Evolutionary conservation across 2,329 filamentous ascomycete species (phyloP).

Genomic region (Aureobasidium mangrovei): DNA sequence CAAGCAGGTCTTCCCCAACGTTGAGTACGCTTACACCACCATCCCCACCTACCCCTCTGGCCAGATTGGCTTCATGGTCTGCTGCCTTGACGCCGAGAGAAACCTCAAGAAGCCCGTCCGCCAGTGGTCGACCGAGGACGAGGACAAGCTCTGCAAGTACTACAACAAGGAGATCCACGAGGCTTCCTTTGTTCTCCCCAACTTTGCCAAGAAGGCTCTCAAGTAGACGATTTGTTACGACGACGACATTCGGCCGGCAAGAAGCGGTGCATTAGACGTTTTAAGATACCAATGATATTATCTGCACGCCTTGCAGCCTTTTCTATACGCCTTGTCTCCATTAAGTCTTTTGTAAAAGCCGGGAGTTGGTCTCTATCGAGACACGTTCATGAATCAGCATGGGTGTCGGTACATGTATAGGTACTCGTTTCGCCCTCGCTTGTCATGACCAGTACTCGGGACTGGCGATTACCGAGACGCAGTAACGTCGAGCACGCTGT

Average conservation of each 20-base stretch:
- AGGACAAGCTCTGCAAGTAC: slow-evolving; percentile 88
- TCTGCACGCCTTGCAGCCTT: slow-evolving; percentile 5
- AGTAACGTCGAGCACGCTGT: background rate
- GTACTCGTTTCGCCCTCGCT: background rate
- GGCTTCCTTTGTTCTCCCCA: slow-evolving; percentile 87
- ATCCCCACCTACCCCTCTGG: slow-evolving; percentile 98
- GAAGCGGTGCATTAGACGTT: slow-evolving; percentile 11
- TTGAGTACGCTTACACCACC: slow-evolving; percentile 97
- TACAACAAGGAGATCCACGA: slow-evolving; percentile 97
- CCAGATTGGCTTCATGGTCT: slow-evolving; percentile 99
- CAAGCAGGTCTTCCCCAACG: slow-evolving; percentile 92
- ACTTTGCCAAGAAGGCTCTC: slow-evolving; percentile 73
- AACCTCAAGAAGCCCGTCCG: slow-evolving; percentile 81
- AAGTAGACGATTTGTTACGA: slow-evolving; percentile 24
- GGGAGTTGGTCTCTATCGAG: too few species aligned
- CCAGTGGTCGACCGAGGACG: slow-evolving; percentile 74
- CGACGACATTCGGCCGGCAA: background rate
- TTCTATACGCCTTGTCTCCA: background rate
- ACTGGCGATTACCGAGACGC: background rate
- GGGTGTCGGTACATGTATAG: background rate
- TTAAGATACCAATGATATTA: slow-evolving; percentile 13
- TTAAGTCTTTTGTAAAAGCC: background rate
- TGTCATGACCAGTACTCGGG: background rate
- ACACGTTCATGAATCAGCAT: background rate
- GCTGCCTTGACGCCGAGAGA: slow-evolving; percentile 82